Evolutionary conservation across 2,329 filamentous ascomycete genomes (phyloP).

Genomic region (Aspergillus brasiliensis): DNA sequence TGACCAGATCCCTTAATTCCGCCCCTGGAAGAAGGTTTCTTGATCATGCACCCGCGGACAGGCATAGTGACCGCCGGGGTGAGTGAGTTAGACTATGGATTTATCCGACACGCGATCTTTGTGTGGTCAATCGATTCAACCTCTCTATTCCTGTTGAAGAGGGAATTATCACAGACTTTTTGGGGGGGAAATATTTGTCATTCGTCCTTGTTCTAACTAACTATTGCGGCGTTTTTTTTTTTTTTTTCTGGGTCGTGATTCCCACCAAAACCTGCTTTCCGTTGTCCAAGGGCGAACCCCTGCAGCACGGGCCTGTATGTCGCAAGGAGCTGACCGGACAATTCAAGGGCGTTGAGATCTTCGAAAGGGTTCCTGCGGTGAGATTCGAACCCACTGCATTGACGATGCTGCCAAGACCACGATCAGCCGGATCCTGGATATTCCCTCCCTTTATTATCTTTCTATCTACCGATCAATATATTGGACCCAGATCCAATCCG

Average conservation of each 20-base stretch:
- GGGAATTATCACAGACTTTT: background rate
- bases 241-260: no score
- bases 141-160: background rate
- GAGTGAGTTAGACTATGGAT: background rate
- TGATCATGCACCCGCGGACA: background rate
- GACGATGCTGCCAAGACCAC: slow-evolving; percentile 11
- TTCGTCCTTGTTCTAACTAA: background rate
- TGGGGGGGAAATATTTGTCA: background rate
- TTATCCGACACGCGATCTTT: background rate
- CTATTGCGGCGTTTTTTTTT: background rate
- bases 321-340: slow-evolving; percentile 29
- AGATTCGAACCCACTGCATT: slow-evolving; percentile 9
- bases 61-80: background rate
- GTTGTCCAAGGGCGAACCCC: slow-evolving; percentile 7
- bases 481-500: background rate
- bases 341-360: slow-evolving; percentile 21
- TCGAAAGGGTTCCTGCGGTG: slow-evolving; percentile 17
- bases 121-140: no score
- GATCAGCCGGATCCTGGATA: slow-evolving; percentile 1
- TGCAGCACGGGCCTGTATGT: slow-evolving; percentile 28
- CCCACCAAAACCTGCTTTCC: background rate
- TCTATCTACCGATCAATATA: slow-evolving; percentile 5
- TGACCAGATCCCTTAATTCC: background rate
- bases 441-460: slow-evolving; percentile 2
- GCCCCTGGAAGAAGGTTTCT: background rate